Evolutionary conservation across 2,329 filamentous ascomycete genomes (phyloP).

Genomic region (Cladosporium halotolerans): DNA sequence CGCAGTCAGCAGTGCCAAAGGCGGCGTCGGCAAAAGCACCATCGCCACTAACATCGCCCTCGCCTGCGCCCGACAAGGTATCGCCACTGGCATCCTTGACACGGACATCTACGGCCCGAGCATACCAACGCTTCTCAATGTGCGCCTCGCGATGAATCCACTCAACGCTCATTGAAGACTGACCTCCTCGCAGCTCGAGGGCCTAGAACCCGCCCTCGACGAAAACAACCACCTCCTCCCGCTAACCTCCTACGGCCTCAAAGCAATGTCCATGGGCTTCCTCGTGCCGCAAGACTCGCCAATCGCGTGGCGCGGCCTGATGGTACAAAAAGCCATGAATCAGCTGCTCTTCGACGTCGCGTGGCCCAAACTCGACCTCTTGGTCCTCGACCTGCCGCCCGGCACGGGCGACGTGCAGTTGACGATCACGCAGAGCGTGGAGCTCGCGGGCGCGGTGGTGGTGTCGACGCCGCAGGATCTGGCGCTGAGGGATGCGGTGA

Average conservation of each 20-base stretch:
- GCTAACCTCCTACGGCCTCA: constrained; percentile 87
- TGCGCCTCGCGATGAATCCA: constrained; percentile 40
- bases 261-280: constrained; percentile 99
- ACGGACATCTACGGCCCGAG: constrained; percentile 96
- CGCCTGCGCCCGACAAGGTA: constrained; percentile 73
- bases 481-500: constrained; percentile 82
- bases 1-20: constrained; percentile 94
- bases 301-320: constrained; percentile 90
- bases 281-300: constrained; percentile 72
- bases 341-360: constrained; percentile 93
- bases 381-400: constrained; percentile 86
- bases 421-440: constrained; percentile 90
- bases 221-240: constrained; percentile 70
- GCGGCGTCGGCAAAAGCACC: constrained; percentile 96
- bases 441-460: constrained; percentile 81
- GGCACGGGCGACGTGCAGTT: constrained; percentile 94
- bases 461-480: constrained; percentile 92
- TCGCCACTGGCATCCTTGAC: constrained; percentile 81
- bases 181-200: constrained; percentile 22
- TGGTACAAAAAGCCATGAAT: constrained; percentile 96
- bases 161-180: neutral
- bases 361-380: constrained; percentile 81
- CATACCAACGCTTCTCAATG: constrained; percentile 80
- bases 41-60: constrained; percentile 89
- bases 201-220: constrained; percentile 28